A percentile compares a stretch with the other conserved stretches of the same genome.
phyloP scores from a whole-genome alignment of 345 rosid genomes.

The Hypericum androsaemum region DNA sequence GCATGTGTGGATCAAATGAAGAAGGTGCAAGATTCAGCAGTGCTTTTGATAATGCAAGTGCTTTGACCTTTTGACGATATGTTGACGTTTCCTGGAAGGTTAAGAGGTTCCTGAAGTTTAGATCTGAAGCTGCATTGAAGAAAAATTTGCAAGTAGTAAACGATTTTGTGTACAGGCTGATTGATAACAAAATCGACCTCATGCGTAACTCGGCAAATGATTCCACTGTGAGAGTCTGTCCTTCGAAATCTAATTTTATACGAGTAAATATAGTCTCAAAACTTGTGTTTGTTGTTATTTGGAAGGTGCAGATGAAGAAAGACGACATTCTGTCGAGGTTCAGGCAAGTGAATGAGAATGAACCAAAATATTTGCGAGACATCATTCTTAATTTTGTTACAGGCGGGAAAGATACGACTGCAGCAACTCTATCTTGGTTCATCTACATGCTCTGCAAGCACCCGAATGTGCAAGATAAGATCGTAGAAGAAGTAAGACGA shows the following conservation, averaged over 20 bases:
- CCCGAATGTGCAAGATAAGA: constrained; percentile 37
- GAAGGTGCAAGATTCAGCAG: constrained; percentile 27
- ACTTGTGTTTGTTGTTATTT: neutral
- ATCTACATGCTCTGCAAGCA: constrained; percentile 39
- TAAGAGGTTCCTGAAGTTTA: constrained; percentile 44
- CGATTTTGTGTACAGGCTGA: constrained; percentile 39
- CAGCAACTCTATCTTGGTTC: constrained; percentile 50
- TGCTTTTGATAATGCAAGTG: constrained; percentile 60
- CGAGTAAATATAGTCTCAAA: neutral
- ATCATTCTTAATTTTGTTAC: constrained; percentile 45
- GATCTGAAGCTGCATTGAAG: constrained; percentile 45
- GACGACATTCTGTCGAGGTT: constrained; percentile 55
- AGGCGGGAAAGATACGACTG: constrained; percentile 66
- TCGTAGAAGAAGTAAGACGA: constrained; percentile 32
- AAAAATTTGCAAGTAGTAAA: constrained; percentile 29
- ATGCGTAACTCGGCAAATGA: constrained; percentile 24
- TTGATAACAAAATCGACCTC: constrained; percentile 32
- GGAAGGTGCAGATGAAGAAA: constrained; percentile 29
- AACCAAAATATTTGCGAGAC: constrained; percentile 39
- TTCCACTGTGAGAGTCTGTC: constrained; percentile 26
- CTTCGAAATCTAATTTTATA: neutral
- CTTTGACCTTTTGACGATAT: constrained; percentile 34
- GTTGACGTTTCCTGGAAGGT: constrained; percentile 47
- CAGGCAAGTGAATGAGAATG: constrained; percentile 30
- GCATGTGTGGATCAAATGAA: constrained; percentile 41